Evolutionary conservation across 1,284 basidiomycete species (phyloP).

Genomic region (Waitea zeae): DNA sequence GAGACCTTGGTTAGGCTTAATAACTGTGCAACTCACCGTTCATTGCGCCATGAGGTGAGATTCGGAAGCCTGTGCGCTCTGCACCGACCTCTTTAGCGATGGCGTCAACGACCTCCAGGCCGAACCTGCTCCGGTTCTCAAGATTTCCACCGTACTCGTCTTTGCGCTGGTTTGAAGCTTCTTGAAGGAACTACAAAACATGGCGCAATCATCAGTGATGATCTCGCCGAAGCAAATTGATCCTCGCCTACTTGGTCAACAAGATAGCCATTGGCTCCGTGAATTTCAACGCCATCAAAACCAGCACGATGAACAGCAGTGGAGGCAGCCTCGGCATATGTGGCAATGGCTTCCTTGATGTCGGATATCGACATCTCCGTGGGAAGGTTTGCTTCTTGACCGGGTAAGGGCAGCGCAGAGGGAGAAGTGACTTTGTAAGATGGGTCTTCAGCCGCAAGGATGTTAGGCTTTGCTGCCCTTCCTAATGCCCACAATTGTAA

Average conservation of each 20-base stretch:
- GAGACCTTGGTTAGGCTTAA: neutral
- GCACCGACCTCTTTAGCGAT: constrained; percentile 20
- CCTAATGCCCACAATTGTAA: constrained; percentile 22
- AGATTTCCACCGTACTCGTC: constrained; percentile 42
- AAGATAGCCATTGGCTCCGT: constrained; percentile 22
- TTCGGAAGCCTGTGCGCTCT: constrained; percentile 26
- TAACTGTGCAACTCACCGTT: constrained; percentile 1
- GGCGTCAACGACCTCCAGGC: constrained; percentile 25
- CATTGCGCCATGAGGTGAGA: constrained; percentile 32
- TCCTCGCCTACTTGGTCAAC: no score
- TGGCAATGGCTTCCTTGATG: constrained; percentile 11
- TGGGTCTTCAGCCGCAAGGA: constrained; percentile 13
- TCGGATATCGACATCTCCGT: no score
- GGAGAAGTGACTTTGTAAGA: constrained; percentile 20
- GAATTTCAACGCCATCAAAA: constrained; percentile 20
- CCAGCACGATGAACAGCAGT: constrained; percentile 13
- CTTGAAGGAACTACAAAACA: constrained; percentile 22
- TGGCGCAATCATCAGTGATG: no score
- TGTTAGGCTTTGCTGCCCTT: constrained; percentile 11
- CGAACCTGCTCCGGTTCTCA: constrained; percentile 34
- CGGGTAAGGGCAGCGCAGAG: constrained; percentile 22
- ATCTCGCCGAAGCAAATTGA: no score
- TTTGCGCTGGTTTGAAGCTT: constrained; percentile 28
- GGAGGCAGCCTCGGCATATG: constrained; percentile 10
- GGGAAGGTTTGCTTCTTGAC: constrained; percentile 7